phyloP scores from a whole-genome alignment of 2,329 filamentous ascomycete genomes.

The Cytospora leucostoma region DNA sequence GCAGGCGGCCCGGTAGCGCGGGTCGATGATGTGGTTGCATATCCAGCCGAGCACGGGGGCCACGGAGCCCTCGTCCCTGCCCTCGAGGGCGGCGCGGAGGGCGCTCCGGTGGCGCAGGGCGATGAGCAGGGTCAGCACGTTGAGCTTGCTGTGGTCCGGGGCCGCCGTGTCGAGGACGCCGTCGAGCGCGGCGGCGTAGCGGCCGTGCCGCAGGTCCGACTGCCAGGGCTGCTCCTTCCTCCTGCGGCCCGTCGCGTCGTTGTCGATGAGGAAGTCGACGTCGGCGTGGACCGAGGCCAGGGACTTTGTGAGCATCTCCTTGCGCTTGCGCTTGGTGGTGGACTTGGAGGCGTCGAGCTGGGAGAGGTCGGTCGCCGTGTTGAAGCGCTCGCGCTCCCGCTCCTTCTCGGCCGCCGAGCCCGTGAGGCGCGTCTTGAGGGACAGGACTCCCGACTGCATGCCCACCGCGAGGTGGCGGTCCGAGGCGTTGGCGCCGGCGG shows the following conservation, averaged over 20 bases:
- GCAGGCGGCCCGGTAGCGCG: constrained; percentile 76
- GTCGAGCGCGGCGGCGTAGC: constrained; percentile 78
- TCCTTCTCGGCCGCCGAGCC: constrained; percentile 79
- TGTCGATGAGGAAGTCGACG: constrained; percentile 85
- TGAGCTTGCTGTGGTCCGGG: constrained; percentile 59
- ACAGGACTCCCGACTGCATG: constrained; percentile 91
- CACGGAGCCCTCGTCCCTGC: constrained; percentile 78
- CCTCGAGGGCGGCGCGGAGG: constrained; percentile 75
- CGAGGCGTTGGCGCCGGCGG: constrained; percentile 65
- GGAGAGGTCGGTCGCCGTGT: constrained; percentile 77
- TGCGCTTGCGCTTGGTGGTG: constrained; percentile 68
- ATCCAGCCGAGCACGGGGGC: constrained; percentile 85
- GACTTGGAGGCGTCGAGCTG: constrained; percentile 69
- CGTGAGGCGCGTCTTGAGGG: constrained; percentile 83
- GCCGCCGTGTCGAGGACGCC: constrained; percentile 63
- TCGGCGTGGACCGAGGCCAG: constrained; percentile 83
- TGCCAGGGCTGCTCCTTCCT: constrained; percentile 75
- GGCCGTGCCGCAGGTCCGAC: constrained; percentile 73
- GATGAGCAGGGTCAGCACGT: constrained; percentile 74
- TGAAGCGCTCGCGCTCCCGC: constrained; percentile 74
- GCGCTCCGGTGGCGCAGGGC: constrained; percentile 87
- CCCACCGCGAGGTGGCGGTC: constrained; percentile 95
- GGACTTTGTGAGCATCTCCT: constrained; percentile 46
- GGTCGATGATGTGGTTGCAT: constrained; percentile 76
- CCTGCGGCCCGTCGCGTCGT: constrained; percentile 54